Percentiles rank a stretch among this genome's conserved stretches.
phyloP scores from a whole-genome alignment of 345 rosid species.

The Salix exigua region DNA sequence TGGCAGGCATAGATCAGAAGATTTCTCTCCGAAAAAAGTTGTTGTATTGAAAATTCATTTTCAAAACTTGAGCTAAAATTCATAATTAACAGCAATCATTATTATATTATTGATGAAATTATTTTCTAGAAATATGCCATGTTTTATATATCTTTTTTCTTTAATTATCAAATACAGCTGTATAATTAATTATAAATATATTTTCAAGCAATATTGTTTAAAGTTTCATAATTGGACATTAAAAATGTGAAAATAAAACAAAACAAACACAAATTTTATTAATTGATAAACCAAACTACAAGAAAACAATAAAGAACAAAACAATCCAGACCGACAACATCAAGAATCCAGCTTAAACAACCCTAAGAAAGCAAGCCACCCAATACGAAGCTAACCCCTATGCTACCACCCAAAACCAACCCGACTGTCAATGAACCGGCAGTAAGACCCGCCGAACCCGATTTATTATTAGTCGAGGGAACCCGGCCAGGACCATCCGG shows the following conservation, averaged over 20 bases:
- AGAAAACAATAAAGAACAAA: background rate
- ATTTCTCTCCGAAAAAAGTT: too few species aligned
- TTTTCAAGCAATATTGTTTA: too few species aligned
- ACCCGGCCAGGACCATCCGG: constrained; percentile 30
- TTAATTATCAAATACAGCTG: too few species aligned
- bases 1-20: too few species aligned
- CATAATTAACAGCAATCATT: too few species aligned
- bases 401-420: constrained; percentile 17
- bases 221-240: too few species aligned
- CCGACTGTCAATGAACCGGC: constrained; percentile 2
- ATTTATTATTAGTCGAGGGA: constrained; percentile 20
- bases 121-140: too few species aligned
- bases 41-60: too few species aligned
- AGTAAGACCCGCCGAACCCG: constrained; percentile 14
- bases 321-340: background rate
- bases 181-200: too few species aligned
- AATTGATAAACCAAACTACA: background rate
- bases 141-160: too few species aligned
- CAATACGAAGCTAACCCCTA: constrained; percentile 18
- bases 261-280: background rate
- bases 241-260: background rate
- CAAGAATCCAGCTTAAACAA: constrained; percentile 5
- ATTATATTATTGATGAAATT: too few species aligned
- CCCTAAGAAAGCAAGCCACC: constrained; percentile 26
- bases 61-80: too few species aligned